phyloP scores from a whole-genome alignment of 2,329 filamentous ascomycete genomes.

The Helicocarpus griseus region DNA sequence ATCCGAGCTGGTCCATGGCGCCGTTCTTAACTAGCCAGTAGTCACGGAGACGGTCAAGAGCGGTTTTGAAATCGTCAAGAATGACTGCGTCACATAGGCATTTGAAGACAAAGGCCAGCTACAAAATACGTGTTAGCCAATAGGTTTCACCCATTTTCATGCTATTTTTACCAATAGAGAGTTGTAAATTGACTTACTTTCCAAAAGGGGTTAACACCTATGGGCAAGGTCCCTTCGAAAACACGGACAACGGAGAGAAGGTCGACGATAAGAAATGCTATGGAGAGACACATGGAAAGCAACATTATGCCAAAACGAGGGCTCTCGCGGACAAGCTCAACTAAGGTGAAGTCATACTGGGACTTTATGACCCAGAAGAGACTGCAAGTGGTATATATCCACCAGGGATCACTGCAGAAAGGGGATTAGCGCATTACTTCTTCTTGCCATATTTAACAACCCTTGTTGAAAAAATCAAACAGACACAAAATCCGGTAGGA shows the following conservation, averaged over 20 bases:
- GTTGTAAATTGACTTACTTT: slow-evolving; percentile 24
- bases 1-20: slow-evolving; percentile 9
- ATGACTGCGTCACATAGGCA: slow-evolving; percentile 58
- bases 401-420: slow-evolving; percentile 52
- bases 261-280: slow-evolving; percentile 53
- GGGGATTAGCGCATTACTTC: background rate
- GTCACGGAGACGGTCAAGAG: slow-evolving; percentile 30
- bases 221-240: slow-evolving; percentile 32
- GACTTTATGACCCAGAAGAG: slow-evolving; percentile 55
- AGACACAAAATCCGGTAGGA: too few species aligned
- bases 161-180: background rate
- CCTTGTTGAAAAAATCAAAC: too few species aligned
- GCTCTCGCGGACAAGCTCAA: slow-evolving; percentile 50
- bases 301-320: slow-evolving; percentile 57
- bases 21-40: slow-evolving; percentile 25
- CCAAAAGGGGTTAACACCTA: slow-evolving; percentile 59
- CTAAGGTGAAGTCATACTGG: slow-evolving; percentile 49
- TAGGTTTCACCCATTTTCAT: background rate
- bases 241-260: slow-evolving; percentile 49
- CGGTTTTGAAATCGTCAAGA: slow-evolving; percentile 59
- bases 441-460: too few species aligned
- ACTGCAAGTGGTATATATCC: slow-evolving; percentile 52
- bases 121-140: background rate
- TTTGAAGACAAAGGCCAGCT: slow-evolving; percentile 54
- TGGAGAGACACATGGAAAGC: slow-evolving; percentile 49